A percentile compares a stretch with the other conserved stretches of the same genome.
phyloP scores from a whole-genome alignment of 176 grass and related monocot species.

The Typha latifolia region DNA sequence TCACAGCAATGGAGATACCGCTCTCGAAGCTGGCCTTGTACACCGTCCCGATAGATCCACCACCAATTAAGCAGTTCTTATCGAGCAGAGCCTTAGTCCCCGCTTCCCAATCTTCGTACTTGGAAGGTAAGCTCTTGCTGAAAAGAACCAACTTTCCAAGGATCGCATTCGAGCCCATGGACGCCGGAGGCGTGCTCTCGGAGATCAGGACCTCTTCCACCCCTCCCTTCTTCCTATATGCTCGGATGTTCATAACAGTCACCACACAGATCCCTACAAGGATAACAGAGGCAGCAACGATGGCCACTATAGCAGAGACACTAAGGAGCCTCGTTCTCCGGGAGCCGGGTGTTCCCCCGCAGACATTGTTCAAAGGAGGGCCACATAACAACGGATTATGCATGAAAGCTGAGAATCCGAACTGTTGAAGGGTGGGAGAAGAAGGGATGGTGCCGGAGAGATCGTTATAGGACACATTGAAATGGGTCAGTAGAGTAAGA shows the following conservation, averaged over 20 bases:
- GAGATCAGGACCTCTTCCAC: conserved; percentile 68
- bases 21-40: conserved; percentile 89
- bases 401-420: conserved; percentile 40
- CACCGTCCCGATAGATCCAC: conserved; percentile 78
- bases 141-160: conserved; percentile 93
- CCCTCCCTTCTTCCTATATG: conserved; percentile 32
- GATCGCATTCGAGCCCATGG: conserved; percentile 40
- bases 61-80: conserved; percentile 82
- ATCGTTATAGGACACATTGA: conserved; percentile 77
- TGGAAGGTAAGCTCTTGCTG: conserved; percentile 89
- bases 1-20: conserved; percentile 76
- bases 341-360: conserved; percentile 10
- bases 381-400: conserved; percentile 64
- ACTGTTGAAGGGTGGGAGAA: conserved; percentile 40
- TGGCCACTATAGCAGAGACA: conserved; percentile 63
- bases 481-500: conserved; percentile 54
- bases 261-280: conserved; percentile 80
- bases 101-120: conserved; percentile 91
- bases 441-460: conserved; percentile 71
- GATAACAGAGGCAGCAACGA: conserved; percentile 71
- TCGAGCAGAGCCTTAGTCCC: conserved; percentile 88
- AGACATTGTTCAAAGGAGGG: conserved; percentile 45
- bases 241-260: conserved; percentile 66
- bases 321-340: conserved; percentile 22
- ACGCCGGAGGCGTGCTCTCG: conserved; percentile 51